Percentiles rank a stretch among this genome's conserved stretches.
Conservation (phyloP, 768 basidiomycete genomes). For the Trametes maxima region DNA sequence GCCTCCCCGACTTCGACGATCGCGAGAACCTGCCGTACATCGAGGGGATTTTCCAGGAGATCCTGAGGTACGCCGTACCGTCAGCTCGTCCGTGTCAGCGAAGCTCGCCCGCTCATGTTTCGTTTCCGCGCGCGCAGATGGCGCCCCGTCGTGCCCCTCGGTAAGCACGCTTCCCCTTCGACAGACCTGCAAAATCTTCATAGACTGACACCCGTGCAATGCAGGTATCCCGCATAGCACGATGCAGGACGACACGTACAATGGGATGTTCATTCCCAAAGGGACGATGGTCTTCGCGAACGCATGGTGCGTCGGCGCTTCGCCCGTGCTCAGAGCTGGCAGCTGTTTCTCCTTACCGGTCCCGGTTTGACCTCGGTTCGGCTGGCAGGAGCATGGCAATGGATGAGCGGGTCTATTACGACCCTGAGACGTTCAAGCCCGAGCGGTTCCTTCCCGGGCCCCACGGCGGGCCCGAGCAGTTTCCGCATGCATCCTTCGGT, state of each 20-base stretch:
- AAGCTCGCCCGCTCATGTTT: background rate
- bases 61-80: constrained; percentile 9
- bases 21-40: constrained; percentile 22
- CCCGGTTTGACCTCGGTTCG: background rate
- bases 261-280: constrained; percentile 30
- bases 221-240: constrained; percentile 28
- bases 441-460: constrained; percentile 43
- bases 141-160: constrained; percentile 7
- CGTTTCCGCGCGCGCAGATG: background rate
- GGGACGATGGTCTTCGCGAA: constrained; percentile 31
- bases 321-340: background rate
- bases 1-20: constrained; percentile 21
- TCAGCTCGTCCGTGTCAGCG: background rate
- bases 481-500: constrained; percentile 18
- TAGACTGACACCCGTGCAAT: background rate
- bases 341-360: background rate
- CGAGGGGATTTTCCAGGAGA: constrained; percentile 18
- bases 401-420: constrained; percentile 37
- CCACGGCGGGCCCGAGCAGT: constrained; percentile 20
- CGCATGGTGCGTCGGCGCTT: constrained; percentile 20
- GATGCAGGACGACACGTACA: constrained; percentile 30
- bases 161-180: background rate
- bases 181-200: background rate
- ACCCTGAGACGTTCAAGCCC: constrained; percentile 51
- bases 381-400: constrained; percentile 31